These are phyloP conservation scores for Vinca minor DNA, from an alignment of 257 asterid species.

Conservation along the genomic window DNA sequence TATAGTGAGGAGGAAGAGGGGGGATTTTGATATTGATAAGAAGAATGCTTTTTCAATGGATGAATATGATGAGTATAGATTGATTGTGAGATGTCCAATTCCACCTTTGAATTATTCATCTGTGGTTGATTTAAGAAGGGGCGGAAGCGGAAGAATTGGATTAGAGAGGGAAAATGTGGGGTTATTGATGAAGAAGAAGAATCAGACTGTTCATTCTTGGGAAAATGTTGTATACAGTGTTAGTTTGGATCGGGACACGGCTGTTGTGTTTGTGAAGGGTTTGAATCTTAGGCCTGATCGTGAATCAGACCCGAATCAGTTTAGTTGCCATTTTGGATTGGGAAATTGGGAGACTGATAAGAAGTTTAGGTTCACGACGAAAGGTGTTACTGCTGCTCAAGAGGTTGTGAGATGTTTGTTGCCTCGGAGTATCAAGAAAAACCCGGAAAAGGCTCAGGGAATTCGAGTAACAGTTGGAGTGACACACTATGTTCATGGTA, in stretches of 20 bases:
- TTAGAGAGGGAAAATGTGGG: constrained; percentile 14
- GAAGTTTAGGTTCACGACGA: constrained; percentile 33
- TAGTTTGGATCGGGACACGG: constrained; percentile 53
- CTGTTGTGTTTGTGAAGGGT: constrained; percentile 81
- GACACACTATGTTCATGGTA: constrained; percentile 22
- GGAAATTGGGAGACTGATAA: constrained; percentile 28
- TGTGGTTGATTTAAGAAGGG: constrained; percentile 32
- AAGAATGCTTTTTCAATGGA: constrained; percentile 47
- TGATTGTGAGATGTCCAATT: constrained; percentile 63
- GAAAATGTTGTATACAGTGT: constrained; percentile 65
- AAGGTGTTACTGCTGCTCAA: constrained; percentile 81
- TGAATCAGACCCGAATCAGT: constrained; percentile 53
- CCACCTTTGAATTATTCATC: constrained; percentile 50
- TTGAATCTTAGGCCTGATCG: constrained; percentile 68
- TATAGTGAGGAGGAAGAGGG: constrained; percentile 12
- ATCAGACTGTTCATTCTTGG: constrained; percentile 48
- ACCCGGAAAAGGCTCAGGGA: constrained; percentile 41
- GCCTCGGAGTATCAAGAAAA: constrained; percentile 41
- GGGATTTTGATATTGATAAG: constrained; percentile 18
- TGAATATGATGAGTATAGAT: constrained; percentile 59
- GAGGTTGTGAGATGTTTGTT: constrained; percentile 76
- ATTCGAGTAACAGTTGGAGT: constrained; percentile 53
- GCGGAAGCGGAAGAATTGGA: constrained; percentile 24
- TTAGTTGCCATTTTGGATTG: constrained; percentile 72
- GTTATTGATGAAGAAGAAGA: constrained; percentile 18